Conservation (phyloP, 1,284 basidiomycete genomes). For the Quambalaria eucalypti region DNA sequence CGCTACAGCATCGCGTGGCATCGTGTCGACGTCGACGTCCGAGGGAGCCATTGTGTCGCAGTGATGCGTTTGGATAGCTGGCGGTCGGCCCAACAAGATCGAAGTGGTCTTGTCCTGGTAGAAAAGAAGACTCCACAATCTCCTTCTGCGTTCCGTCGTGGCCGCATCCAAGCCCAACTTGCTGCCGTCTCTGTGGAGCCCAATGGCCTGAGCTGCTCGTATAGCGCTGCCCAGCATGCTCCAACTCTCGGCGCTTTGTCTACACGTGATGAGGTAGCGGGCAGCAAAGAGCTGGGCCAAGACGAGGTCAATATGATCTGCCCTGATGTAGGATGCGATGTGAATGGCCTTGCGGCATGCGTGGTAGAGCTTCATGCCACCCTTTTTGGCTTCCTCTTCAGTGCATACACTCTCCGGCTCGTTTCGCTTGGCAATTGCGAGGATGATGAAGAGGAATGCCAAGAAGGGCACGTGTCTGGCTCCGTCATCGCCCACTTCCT, state of each 20-base stretch:
- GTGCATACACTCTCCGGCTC: constrained; percentile 61
- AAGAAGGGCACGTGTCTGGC: constrained; percentile 72
- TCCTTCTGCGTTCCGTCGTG: constrained; percentile 76
- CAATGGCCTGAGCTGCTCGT: constrained; percentile 84
- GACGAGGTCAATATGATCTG: constrained; percentile 42
- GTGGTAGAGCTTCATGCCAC: constrained; percentile 49
- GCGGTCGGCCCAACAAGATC: constrained; percentile 72
- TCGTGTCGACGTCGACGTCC: constrained; percentile 63
- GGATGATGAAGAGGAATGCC: constrained; percentile 79
- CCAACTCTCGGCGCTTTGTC: constrained; percentile 87
- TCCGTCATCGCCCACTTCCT: constrained; percentile 52
- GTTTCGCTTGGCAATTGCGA: constrained; percentile 77
- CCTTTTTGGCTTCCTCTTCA: constrained; percentile 29
- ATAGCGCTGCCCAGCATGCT: constrained; percentile 85
- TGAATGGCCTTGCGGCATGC: constrained; percentile 54
- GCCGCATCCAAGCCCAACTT: constrained; percentile 55
- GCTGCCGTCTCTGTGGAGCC: constrained; percentile 81
- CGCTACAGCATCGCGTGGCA: constrained; percentile 32
- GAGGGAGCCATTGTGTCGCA: constrained; percentile 71
- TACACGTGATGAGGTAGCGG: constrained; percentile 78
- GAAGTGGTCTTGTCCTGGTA: constrained; percentile 85
- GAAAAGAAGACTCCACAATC: constrained; percentile 87
- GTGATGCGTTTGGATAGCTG: constrained; percentile 63
- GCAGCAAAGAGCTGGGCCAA: constrained; percentile 53
- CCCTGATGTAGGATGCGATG: constrained; percentile 33